Percentiles rank a stretch among this genome's conserved stretches.
phyloP scores from a whole-genome alignment of 1,284 basidiomycete genomes.

The Apiotrichum gracile region DNA sequence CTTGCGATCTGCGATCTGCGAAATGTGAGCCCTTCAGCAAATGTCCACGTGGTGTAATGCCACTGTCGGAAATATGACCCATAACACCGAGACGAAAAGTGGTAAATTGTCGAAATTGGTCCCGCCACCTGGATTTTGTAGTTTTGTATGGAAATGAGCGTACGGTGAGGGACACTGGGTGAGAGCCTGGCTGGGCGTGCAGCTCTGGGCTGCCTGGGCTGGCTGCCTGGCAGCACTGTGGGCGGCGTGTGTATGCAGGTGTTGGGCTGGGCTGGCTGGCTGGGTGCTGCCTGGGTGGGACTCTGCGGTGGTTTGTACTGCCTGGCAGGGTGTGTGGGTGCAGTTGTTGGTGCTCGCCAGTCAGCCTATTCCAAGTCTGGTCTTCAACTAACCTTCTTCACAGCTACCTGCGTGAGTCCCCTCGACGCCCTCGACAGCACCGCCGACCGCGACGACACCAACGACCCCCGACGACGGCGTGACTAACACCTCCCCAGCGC shows the following conservation, averaged over 20 bases:
- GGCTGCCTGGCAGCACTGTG: too few species aligned
- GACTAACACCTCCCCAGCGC: constrained; percentile 20
- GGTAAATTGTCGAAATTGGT: too few species aligned
- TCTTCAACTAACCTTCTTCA: constrained; percentile 3
- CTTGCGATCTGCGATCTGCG: too few species aligned
- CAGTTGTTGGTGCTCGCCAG: background rate
- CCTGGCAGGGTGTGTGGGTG: background rate
- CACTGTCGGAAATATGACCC: too few species aligned
- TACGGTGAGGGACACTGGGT: too few species aligned
- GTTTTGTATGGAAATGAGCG: too few species aligned
- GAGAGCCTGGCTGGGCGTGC: background rate
- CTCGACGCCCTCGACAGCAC: background rate
- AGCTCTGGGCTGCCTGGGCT: background rate
- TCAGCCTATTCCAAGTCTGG: background rate
- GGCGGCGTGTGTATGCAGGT: too few species aligned
- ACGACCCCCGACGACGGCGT: background rate
- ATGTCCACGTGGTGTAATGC: too few species aligned
- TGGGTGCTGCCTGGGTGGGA: background rate
- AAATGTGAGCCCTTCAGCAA: too few species aligned
- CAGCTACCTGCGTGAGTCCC: constrained; percentile 1
- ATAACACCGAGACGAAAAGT: too few species aligned
- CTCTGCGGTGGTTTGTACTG: too few species aligned
- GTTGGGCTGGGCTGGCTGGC: background rate
- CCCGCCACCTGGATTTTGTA: too few species aligned
- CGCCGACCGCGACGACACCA: background rate